phyloP scores from a whole-genome alignment of 768 basidiomycete genomes.

The Galerina marginata region DNA sequence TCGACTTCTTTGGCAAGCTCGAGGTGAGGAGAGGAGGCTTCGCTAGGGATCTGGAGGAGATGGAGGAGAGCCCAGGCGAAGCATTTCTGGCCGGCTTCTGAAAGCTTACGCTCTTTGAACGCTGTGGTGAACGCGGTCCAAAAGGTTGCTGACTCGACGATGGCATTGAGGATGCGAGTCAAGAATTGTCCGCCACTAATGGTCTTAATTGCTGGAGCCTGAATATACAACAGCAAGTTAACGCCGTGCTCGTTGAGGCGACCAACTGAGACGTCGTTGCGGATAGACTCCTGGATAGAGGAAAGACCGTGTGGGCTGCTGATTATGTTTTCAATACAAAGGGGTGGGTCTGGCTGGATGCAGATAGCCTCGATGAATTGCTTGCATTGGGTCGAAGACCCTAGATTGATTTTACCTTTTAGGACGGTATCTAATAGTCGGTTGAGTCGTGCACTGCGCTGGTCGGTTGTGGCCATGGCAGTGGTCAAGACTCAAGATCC shows the following conservation, averaged over 20 bases:
- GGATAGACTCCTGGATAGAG: conserved; percentile 47
- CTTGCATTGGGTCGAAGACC: conserved; percentile 24
- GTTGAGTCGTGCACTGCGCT: conserved; percentile 13
- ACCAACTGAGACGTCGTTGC: conserved; percentile 36
- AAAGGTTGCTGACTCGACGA: conserved; percentile 57
- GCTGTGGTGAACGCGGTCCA: conserved; percentile 45
- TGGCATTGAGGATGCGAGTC: conserved; percentile 39
- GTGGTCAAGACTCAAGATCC: conserved; percentile 9
- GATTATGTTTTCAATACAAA: conserved; percentile 44
- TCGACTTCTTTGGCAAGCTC: conserved; percentile 33
- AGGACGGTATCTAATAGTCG: conserved; percentile 9
- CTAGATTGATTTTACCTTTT: conserved; percentile 20
- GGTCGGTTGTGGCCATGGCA: conserved; percentile 6
- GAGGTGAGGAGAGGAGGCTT: conserved; percentile 41
- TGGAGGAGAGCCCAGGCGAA: conserved; percentile 58
- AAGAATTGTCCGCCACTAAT: conserved; percentile 50
- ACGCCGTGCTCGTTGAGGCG: conserved; percentile 51
- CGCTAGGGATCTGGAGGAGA: conserved; percentile 46
- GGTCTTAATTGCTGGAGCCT: conserved; percentile 37
- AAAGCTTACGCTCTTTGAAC: conserved; percentile 35
- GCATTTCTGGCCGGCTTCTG: conserved; percentile 36
- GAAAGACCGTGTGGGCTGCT: conserved; percentile 39
- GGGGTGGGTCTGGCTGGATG: conserved; percentile 40
- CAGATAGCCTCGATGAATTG: conserved; percentile 55
- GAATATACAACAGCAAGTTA: conserved; percentile 43